Evolutionary conservation across 371 early-diverging fungal species (phyloP).

Genomic region (Nosema muscidifuracis): DNA sequence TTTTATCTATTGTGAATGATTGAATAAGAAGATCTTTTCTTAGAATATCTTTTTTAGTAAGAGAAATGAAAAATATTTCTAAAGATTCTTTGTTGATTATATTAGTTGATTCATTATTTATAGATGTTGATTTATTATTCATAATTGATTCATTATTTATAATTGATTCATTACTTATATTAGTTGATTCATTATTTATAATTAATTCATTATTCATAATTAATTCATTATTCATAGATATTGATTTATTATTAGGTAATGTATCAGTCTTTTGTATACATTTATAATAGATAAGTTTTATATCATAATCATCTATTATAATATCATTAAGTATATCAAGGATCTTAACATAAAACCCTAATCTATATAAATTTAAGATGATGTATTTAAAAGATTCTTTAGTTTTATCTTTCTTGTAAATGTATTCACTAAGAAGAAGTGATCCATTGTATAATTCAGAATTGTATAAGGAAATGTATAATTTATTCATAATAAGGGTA

Average conservation of each 20-base stretch:
- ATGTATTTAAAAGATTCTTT: not conserved
- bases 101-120: not conserved
- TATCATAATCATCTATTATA: not conserved
- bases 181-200: too few relatives aligned
- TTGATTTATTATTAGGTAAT: too few relatives aligned
- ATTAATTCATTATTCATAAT: too few relatives aligned
- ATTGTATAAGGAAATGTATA: not conserved
- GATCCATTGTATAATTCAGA: not conserved
- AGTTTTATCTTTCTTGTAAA: not conserved
- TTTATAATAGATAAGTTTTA: slow-evolving; percentile 17
- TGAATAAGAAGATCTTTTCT: slow-evolving; percentile 28
- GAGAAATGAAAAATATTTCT: slow-evolving; percentile 9
- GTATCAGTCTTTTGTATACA: not conserved
- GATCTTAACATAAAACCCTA: slow-evolving; percentile 15
- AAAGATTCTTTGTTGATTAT: not conserved
- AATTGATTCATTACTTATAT: too few relatives aligned
- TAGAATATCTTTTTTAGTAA: slow-evolving; percentile 26
- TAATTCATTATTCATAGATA: too few relatives aligned
- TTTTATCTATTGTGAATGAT: slow-evolving; percentile 15
- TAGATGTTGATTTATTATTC: not conserved
- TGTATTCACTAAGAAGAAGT: not conserved
- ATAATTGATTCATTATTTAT: not conserved
- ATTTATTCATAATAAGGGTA: not conserved
- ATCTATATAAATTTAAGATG: not conserved
- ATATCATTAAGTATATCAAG: slow-evolving; percentile 13